A percentile compares a stretch with the other conserved stretches of the same genome.
Conservation (phyloP, 1,284 basidiomycete genomes). For the Schizophyllum commune region DNA sequence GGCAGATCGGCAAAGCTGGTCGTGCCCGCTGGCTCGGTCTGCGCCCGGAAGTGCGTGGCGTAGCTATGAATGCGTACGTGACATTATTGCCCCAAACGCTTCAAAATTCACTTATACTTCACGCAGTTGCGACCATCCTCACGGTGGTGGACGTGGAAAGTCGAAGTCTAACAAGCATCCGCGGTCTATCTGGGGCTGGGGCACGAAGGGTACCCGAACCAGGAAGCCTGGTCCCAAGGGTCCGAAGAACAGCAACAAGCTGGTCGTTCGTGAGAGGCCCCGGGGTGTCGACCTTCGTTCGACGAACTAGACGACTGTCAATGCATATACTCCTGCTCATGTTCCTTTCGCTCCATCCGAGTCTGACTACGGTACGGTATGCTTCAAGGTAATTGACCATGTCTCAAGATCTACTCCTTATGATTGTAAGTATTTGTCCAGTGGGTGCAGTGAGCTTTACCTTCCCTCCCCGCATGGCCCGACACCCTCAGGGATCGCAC, state of each 20-base stretch:
- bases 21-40: conserved; percentile 84
- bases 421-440: no score
- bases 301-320: conserved; percentile 16
- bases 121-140: conserved; percentile 83
- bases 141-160: conserved; percentile 97
- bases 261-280: conserved; percentile 86
- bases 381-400: no score
- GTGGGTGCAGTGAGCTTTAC: no score
- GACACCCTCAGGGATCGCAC: no score
- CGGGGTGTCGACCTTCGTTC: conserved; percentile 72
- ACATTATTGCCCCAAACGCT: neutral
- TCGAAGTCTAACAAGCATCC: conserved; percentile 95
- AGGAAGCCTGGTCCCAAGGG: conserved; percentile 84
- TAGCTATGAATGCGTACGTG: conserved; percentile 94
- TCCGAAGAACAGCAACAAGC: conserved; percentile 88
- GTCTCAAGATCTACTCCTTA: no score
- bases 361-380: no score
- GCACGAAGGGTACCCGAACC: conserved; percentile 88
- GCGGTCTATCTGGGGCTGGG: conserved; percentile 86
- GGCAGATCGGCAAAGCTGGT: conserved; percentile 88
- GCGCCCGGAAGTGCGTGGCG: conserved; percentile 87
- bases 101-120: conserved; percentile 5
- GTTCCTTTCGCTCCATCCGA: conserved; percentile 7
- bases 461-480: no score
- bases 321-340: conserved; percentile 1